Evolutionary conservation across 148 eudicot genomes (phyloP).

Genomic region (Spergularia bocconei): DNA sequence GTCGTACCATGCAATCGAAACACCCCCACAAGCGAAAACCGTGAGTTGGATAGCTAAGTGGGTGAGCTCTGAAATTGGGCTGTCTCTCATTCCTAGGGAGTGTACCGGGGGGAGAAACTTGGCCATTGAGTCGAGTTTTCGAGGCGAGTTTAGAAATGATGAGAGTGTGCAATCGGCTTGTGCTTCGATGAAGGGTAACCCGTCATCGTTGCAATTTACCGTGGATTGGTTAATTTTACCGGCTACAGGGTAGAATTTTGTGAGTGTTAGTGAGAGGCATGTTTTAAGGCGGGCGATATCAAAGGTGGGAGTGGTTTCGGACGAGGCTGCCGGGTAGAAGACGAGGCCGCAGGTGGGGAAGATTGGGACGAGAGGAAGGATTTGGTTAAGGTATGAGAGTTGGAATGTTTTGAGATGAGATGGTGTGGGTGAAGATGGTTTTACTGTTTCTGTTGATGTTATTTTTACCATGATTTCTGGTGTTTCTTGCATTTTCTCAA

Average conservation of each 20-base stretch:
- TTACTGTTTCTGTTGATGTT: constrained; percentile 8
- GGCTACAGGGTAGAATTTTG: constrained; percentile 13
- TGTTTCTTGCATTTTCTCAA: background rate
- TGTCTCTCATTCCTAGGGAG: background rate
- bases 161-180: constrained; percentile 4
- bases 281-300: background rate
- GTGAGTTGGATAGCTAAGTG: constrained; percentile 14
- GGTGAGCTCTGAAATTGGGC: background rate
- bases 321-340: background rate
- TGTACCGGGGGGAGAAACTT: constrained; percentile 1
- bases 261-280: constrained; percentile 7
- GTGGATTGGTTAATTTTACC: constrained; percentile 15
- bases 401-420: constrained; percentile 4
- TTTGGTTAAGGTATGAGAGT: constrained; percentile 14
- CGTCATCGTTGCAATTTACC: constrained; percentile 3
- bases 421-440: constrained; percentile 14
- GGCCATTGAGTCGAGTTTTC: background rate
- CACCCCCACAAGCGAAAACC: constrained; percentile 6
- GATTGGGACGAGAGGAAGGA: constrained; percentile 4
- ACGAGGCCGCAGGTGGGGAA: constrained; percentile 12
- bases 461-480: background rate
- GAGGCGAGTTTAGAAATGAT: background rate
- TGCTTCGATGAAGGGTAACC: constrained; percentile 7
- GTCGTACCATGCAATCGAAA: constrained; percentile 17
- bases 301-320: background rate